Evolutionary conservation across 2,329 filamentous ascomycete genomes (phyloP).

Genomic region (Aspergillus novofumigatus): DNA sequence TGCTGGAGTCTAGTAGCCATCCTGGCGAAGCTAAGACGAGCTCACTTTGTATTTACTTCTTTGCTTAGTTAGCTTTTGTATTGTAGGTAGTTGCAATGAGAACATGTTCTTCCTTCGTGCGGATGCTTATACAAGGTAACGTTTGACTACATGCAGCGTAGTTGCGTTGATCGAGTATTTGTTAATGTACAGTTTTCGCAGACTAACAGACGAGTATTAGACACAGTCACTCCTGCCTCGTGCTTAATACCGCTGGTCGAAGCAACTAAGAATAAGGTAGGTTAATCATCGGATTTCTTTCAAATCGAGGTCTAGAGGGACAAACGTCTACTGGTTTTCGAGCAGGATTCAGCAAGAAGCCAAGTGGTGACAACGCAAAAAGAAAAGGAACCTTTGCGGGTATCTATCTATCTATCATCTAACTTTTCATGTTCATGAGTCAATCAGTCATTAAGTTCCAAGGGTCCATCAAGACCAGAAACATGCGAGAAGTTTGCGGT

Average conservation of each 20-base stretch:
- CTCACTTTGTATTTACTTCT: not conserved
- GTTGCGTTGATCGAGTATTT: not conserved
- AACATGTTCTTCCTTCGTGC: not conserved
- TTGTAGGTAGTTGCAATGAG: not conserved
- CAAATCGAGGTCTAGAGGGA: not conserved
- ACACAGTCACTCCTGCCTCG: not conserved
- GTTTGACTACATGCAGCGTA: not conserved
- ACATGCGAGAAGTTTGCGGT: slow-evolving; percentile 85
- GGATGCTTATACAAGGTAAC: not conserved
- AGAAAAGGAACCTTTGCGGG: slow-evolving; percentile 19
- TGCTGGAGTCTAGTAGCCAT: slow-evolving; percentile 11
- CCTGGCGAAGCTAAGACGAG: slow-evolving; percentile 9
- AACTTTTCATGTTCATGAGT: not conserved
- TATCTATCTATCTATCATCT: slow-evolving; percentile 17
- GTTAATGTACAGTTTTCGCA: not conserved
- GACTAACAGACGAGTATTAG: not conserved
- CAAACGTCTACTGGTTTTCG: not conserved
- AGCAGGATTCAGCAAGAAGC: not conserved
- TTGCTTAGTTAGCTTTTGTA: not conserved
- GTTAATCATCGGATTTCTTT: not conserved
- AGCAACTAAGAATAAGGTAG: not conserved
- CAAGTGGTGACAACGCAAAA: not conserved
- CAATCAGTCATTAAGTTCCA: slow-evolving; percentile 55
- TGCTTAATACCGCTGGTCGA: not conserved
- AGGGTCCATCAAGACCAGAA: slow-evolving; percentile 59